Conservation (phyloP, 768 basidiomycete species). For the Coprinopsis sp. region DNA sequence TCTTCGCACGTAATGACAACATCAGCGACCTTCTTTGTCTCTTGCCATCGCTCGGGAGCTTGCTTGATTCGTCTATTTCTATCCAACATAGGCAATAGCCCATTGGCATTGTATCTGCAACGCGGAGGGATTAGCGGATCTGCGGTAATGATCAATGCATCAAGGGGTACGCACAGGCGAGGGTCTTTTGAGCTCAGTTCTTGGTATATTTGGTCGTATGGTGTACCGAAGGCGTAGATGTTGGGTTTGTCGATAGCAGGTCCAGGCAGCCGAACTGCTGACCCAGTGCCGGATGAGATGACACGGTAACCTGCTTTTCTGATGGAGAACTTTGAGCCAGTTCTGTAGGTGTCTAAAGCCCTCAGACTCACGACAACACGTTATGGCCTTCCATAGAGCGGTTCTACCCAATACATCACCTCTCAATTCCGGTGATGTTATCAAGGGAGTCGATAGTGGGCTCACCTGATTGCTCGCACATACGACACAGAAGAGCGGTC, state of each 20-base stretch:
- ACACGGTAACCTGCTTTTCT: conserved; percentile 88
- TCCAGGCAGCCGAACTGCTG: conserved; percentile 93
- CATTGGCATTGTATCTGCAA: conserved; percentile 85
- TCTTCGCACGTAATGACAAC: conserved; percentile 99
- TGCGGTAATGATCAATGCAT: neutral
- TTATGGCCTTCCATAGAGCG: conserved; percentile 98
- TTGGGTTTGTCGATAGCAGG: conserved; percentile 97
- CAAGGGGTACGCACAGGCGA: conserved; percentile 56
- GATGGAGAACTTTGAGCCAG: conserved; percentile 11
- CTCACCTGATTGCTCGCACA: conserved; percentile 98
- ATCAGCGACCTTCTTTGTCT: conserved; percentile 83
- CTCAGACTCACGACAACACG: conserved; percentile 77
- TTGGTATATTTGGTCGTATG: conserved; percentile 93
- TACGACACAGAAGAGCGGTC: conserved; percentile 93
- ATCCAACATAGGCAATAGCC: conserved; percentile 93
- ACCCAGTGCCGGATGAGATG: conserved; percentile 93
- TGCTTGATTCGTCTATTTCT: conserved; percentile 87
- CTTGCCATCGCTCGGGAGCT: conserved; percentile 97
- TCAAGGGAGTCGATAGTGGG: conserved; percentile 15
- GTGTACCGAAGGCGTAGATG: conserved; percentile 94
- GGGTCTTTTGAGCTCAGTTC: conserved; percentile 82
- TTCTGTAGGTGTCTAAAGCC: too few species aligned
- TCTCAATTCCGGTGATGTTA: too few species aligned
- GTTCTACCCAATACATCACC: conserved; percentile 61
- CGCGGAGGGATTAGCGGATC: conserved; percentile 2